Percentiles rank a stretch among this genome's conserved stretches.
phyloP scores from a whole-genome alignment of 768 basidiomycete species.

The Suillus alpinus region DNA sequence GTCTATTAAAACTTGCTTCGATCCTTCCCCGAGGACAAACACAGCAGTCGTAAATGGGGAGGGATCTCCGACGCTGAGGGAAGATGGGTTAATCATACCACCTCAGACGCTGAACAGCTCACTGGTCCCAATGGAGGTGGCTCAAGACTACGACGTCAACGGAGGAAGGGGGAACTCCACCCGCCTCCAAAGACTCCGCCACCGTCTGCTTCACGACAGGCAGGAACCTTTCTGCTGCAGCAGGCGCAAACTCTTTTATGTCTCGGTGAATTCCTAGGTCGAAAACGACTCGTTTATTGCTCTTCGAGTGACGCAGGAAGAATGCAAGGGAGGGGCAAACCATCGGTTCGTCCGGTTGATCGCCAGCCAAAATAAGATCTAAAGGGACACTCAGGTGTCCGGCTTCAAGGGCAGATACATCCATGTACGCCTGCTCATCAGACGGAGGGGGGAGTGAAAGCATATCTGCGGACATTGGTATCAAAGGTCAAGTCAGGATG shows the following conservation, averaged over 20 bases:
- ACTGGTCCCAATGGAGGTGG: slow-evolving; percentile 50
- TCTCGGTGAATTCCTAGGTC: slow-evolving; percentile 59
- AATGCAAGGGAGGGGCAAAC: slow-evolving; percentile 50
- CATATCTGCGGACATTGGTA: neutral
- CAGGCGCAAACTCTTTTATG: slow-evolving; percentile 39
- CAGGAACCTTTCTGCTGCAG: slow-evolving; percentile 17
- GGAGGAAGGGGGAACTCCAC: slow-evolving; percentile 40
- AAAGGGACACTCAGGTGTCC: slow-evolving; percentile 42
- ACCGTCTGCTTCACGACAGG: slow-evolving; percentile 28
- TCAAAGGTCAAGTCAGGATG: neutral
- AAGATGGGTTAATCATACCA: slow-evolving; percentile 36
- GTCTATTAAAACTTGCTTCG: slow-evolving; percentile 26
- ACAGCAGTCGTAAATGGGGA: slow-evolving; percentile 39
- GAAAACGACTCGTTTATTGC: slow-evolving; percentile 41
- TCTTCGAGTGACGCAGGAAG: slow-evolving; percentile 47
- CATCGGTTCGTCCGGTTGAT: slow-evolving; percentile 25
- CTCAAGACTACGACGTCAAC: slow-evolving; percentile 43
- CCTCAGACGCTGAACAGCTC: slow-evolving; percentile 42
- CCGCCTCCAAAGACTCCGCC: slow-evolving; percentile 43
- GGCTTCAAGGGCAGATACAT: slow-evolving; percentile 55
- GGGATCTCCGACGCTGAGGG: slow-evolving; percentile 45
- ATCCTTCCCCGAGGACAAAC: slow-evolving; percentile 43
- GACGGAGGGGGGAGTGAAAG: slow-evolving; percentile 37
- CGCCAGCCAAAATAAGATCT: slow-evolving; percentile 37
- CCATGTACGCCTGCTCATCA: slow-evolving; percentile 46